These are phyloP conservation scores for Rosa rugosa DNA, from an alignment of 306 rosid genomes.

Conservation along the genomic window DNA sequence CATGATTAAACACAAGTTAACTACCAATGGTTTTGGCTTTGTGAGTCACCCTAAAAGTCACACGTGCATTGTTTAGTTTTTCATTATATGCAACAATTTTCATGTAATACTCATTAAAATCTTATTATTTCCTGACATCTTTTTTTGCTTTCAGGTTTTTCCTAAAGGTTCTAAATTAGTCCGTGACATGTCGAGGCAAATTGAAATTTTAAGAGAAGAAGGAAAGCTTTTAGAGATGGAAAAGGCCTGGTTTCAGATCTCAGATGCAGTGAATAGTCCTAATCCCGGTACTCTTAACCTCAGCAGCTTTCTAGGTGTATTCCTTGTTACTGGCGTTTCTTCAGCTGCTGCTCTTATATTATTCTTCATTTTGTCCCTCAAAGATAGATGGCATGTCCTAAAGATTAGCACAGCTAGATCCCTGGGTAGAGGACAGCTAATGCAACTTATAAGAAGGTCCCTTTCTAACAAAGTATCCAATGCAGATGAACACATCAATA, in stretches of 20 bases:
- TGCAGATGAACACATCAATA: not conserved
- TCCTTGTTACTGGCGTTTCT: slow-evolving; percentile 9
- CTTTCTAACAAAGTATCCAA: not conserved
- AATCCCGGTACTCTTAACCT: not conserved
- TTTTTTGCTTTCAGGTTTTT: slow-evolving; percentile 3
- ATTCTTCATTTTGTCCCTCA: not conserved
- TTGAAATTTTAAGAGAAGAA: not conserved
- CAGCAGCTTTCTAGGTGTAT: slow-evolving; percentile 8
- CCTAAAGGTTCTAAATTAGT: not conserved
- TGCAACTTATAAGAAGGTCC: not conserved
- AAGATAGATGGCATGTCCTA: not conserved
- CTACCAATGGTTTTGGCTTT: slow-evolving; percentile 32
- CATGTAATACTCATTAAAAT: not conserved
- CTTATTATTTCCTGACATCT: not conserved
- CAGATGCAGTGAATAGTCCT: not conserved
- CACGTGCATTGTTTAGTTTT: no score
- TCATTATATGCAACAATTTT: not conserved
- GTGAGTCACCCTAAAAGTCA: slow-evolving; percentile 20
- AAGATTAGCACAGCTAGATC: not conserved
- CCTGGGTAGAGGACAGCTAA: not conserved
- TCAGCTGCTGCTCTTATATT: not conserved
- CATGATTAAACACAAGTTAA: slow-evolving; percentile 4
- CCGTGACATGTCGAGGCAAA: slow-evolving; percentile 6
- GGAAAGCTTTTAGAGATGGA: not conserved
- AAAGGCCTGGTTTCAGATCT: not conserved